These are phyloP conservation scores for Ustilago cynodontis DNA, from an alignment of 1,284 basidiomycete species.

Conservation along the genomic window DNA sequence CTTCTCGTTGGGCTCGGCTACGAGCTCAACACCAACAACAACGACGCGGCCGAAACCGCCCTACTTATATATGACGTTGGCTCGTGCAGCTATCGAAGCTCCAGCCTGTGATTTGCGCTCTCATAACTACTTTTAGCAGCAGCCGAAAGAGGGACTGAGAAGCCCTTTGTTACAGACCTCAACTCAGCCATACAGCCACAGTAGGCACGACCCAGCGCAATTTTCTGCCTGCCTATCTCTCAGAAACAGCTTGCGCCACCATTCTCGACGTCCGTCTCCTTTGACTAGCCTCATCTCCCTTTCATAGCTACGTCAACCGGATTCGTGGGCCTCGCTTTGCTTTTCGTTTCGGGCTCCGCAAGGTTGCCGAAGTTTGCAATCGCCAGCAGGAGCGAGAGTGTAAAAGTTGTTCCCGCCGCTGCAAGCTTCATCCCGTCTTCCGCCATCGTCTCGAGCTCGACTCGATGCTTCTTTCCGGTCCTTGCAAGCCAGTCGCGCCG, in stretches of 20 bases:
- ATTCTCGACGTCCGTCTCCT: neutral
- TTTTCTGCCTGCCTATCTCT: neutral
- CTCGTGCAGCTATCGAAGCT: no score
- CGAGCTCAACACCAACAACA: no score
- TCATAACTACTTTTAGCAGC: no score
- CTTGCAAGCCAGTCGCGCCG: neutral
- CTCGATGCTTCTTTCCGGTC: neutral
- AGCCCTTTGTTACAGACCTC: no score
- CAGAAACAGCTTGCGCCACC: neutral
- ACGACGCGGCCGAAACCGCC: no score
- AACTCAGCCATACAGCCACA: no score
- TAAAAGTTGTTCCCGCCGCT: neutral
- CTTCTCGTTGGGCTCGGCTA: no score
- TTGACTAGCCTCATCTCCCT: neutral
- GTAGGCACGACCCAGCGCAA: no score
- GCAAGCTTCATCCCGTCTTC: neutral
- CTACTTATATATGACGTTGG: no score
- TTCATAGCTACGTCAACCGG: neutral
- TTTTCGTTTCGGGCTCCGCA: neutral
- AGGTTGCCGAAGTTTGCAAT: neutral
- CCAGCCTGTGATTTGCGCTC: no score
- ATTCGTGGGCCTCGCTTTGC: neutral
- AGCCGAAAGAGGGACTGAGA: no score
- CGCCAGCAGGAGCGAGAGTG: neutral
- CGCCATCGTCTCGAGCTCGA: neutral